Evolutionary conservation across 257 asterid species (phyloP), one percentile per base, ranked within the genome.

Genomic region (Solanum megistacrolobum): DNA sequence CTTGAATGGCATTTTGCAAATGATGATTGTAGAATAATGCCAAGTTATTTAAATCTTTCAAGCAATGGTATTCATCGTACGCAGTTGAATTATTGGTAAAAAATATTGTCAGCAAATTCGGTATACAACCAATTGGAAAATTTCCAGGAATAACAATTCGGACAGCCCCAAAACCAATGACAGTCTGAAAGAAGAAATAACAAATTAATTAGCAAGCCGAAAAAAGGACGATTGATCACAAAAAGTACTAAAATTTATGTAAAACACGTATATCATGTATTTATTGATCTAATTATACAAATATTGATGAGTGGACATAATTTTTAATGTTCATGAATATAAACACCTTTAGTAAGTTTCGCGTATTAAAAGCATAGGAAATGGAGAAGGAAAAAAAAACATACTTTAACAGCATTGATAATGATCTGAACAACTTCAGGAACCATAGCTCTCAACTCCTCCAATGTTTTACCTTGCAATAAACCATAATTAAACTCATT

Each of bases 101-200:
- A 41, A 89, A 89, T 6, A 21, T 85, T 58, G 92, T 85, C 5
- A 85, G 76, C 39, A 68, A 72, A 81, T 32, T 66, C 74, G 88
- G 87, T 7, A 82, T 52, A 85, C 91, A 88, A 72, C 92, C 92
- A 25, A 89, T 85, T 43, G 92, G 89, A 25, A 87, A 87, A n/a
- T 48, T 31, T 12, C 89, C 91, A 23, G 89, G 91, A 35, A 87
- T 88, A n/a, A 88, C 87, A 1, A 87, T 46, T 46, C 41, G 68
- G 0, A 29, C 41, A 29, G 25, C 36, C 14, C 60, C 91, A 74
- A 16, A 76, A 9, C 48, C 55, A 25, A 87, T 87, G 14, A 90
- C 85, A 5, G 29, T 88, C 91, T 88, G 38, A 62, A 10, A 4
- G 5, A 10, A 4, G 5, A 25, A 72, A 32, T 21, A 72, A 3